Conservation (phyloP, 495 filamentous ascomycete genomes). For the Entonaema liquescens region DNA sequence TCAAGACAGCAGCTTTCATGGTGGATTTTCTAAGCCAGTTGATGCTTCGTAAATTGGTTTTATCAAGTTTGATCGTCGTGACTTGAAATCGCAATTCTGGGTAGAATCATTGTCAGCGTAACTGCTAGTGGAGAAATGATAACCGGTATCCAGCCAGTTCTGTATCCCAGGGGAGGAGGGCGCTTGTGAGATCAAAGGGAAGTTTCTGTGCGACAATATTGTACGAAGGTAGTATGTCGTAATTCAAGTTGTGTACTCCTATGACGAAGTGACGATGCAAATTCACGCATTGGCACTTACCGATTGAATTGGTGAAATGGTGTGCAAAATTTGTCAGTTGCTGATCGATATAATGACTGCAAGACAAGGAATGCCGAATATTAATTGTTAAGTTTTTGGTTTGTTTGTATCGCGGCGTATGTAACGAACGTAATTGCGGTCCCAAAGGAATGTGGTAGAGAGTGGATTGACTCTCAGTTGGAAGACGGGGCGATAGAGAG, state of each 20-base stretch:
- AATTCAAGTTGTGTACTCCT: slow-evolving; percentile 6
- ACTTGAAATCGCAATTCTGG: slow-evolving; percentile 32
- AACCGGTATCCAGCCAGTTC: neutral
- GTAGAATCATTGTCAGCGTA: slow-evolving; percentile 30
- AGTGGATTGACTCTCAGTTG: slow-evolving; percentile 61
- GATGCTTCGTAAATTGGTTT: slow-evolving; percentile 29
- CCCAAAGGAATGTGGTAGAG: slow-evolving; percentile 71
- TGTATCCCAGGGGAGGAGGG: neutral
- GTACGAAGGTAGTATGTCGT: neutral
- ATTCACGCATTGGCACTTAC: slow-evolving; percentile 26
- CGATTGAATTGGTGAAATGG: slow-evolving; percentile 10
- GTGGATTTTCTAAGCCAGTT: slow-evolving; percentile 30
- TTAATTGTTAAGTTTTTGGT: slow-evolving; percentile 22
- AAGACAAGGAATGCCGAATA: slow-evolving; percentile 29
- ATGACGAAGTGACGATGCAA: neutral
- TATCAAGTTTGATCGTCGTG: slow-evolving; percentile 32
- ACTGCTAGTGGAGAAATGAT: slow-evolving; percentile 4
- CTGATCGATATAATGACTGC: slow-evolving; percentile 17
- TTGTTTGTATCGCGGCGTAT: slow-evolving; percentile 31
- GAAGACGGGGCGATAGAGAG: slow-evolving; percentile 49
- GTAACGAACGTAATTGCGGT: slow-evolving; percentile 45
- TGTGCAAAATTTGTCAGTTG: neutral
- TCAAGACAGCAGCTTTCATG: slow-evolving; percentile 58
- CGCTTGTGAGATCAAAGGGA: slow-evolving; percentile 17
- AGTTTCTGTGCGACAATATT: slow-evolving; percentile 6